These are phyloP conservation scores for Alternaria incomplexa DNA, from an alignment of 2,329 filamentous ascomycete species.

Conservation along the genomic window DNA sequence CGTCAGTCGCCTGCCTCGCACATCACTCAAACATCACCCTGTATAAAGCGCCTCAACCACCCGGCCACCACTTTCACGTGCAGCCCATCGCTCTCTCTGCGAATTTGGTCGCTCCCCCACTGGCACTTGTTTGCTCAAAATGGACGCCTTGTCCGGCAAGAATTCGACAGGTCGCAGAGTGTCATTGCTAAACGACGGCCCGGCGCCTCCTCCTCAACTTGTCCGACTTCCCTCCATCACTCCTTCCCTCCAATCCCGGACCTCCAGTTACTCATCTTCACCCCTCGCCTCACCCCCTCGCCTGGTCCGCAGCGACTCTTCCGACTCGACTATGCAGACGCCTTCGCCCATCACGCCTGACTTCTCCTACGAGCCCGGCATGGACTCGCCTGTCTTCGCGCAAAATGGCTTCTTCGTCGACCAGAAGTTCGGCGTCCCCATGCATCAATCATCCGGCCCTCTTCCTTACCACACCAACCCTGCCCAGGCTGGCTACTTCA, in stretches of 20 bases:
- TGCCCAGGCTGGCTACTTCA: constrained; percentile 28
- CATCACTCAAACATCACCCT: neutral
- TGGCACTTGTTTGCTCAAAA: constrained; percentile 46
- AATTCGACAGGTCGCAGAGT: constrained; percentile 58
- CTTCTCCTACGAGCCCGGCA: constrained; percentile 39
- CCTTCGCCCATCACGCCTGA: constrained; percentile 57
- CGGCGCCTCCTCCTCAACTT: constrained; percentile 36
- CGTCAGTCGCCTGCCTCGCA: neutral
- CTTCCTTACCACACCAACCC: constrained; percentile 31
- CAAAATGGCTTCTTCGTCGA: constrained; percentile 37
- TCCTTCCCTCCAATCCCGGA: constrained; percentile 47
- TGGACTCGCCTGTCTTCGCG: constrained; percentile 37
- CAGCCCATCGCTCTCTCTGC: constrained; percentile 12
- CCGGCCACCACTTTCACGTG: constrained; percentile 27
- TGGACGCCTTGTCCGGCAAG: constrained; percentile 55
- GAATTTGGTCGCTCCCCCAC: constrained; percentile 32
- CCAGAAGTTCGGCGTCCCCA: constrained; percentile 30
- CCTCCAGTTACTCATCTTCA: constrained; percentile 55
- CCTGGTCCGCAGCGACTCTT: constrained; percentile 55
- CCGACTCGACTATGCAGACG: constrained; percentile 53
- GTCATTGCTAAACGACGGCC: constrained; percentile 58
- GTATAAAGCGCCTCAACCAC: neutral
- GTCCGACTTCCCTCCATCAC: constrained; percentile 46
- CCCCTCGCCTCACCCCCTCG: constrained; percentile 54
- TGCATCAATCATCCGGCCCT: constrained; percentile 30